Percentiles rank a stretch among this genome's conserved stretches.
These are phyloP conservation scores for Podospora pseudopauciseta DNA, from an alignment of 495 filamentous ascomycete species.

Conservation along the genomic window DNA sequence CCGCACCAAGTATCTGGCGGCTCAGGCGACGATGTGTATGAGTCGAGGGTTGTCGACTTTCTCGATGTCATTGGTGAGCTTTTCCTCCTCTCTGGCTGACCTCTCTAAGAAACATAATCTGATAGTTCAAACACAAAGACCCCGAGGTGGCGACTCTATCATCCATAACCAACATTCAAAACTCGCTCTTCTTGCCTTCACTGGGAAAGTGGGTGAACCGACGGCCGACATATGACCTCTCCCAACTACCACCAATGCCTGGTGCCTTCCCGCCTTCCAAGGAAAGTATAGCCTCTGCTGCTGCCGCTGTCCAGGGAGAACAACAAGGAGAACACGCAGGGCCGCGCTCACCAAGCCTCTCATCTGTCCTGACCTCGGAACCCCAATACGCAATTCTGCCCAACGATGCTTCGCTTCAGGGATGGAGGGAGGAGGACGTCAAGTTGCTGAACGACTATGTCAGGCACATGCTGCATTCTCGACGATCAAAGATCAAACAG, in stretches of 20 bases:
- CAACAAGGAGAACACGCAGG: background rate
- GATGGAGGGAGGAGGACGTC: constrained; percentile 67
- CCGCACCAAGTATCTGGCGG: constrained; percentile 12
- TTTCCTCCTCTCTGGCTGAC: background rate
- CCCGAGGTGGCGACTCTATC: constrained; percentile 71
- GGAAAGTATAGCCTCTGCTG: constrained; percentile 16
- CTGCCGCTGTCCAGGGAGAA: constrained; percentile 12
- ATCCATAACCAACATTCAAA: constrained; percentile 75
- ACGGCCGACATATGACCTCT: constrained; percentile 69
- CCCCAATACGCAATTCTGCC: constrained; percentile 57
- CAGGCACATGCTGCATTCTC: constrained; percentile 76
- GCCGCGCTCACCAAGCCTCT: constrained; percentile 38
- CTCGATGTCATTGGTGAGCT: constrained; percentile 66
- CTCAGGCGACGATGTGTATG: constrained; percentile 41
- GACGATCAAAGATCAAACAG: constrained; percentile 69
- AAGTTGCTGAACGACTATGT: constrained; percentile 75
- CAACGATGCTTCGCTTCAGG: constrained; percentile 60
- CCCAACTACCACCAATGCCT: constrained; percentile 36
- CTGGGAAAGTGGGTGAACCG: constrained; percentile 64
- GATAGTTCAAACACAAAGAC: constrained; percentile 41
- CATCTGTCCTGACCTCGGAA: constrained; percentile 39
- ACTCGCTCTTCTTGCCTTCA: constrained; percentile 73
- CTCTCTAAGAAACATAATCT: background rate
- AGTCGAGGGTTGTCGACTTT: constrained; percentile 61
- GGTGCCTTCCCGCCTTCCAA: constrained; percentile 26